phyloP scores from a whole-genome alignment of 179 eudicot species.

The Actinidia polygama region DNA sequence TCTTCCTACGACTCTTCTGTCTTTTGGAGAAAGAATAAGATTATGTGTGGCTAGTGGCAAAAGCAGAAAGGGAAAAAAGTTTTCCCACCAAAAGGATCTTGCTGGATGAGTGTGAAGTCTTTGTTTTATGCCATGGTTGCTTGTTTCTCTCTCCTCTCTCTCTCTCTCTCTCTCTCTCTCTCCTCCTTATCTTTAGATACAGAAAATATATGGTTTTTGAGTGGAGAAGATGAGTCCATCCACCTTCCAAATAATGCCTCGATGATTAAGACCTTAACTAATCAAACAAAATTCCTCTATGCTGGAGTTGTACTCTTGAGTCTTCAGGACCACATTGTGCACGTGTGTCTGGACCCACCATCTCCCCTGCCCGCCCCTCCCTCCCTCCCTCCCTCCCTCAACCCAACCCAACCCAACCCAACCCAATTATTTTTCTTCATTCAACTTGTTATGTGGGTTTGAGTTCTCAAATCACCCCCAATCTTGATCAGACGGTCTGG shows the following conservation, averaged over 20 bases:
- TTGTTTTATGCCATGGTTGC: slow-evolving; percentile 36
- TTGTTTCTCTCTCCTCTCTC: background rate
- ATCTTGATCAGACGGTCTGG: too few relatives aligned
- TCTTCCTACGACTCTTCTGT: slow-evolving; percentile 13
- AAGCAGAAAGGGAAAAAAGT: slow-evolving; percentile 25
- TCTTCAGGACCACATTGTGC: slow-evolving; percentile 42
- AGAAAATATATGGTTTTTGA: slow-evolving; percentile 4
- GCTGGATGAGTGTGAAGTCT: slow-evolving; percentile 41
- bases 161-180: background rate
- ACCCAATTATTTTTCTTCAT: too few relatives aligned
- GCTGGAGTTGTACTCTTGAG: slow-evolving; percentile 25
- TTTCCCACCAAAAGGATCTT: slow-evolving; percentile 26
- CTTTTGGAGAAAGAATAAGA: slow-evolving; percentile 16
- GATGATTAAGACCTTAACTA: slow-evolving; percentile 59
- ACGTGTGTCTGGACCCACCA: slow-evolving; percentile 44
- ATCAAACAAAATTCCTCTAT: slow-evolving; percentile 46
- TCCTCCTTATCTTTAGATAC: slow-evolving; percentile 26
- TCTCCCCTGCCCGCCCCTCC: background rate
- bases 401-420: too few relatives aligned
- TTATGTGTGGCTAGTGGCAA: slow-evolving; percentile 33
- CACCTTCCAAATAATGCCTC: slow-evolving; percentile 42
- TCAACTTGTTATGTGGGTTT: too few relatives aligned
- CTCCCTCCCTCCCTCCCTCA: too few relatives aligned
- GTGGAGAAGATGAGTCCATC: slow-evolving; percentile 25
- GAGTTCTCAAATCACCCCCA: too few relatives aligned